A percentile compares a stretch with the other conserved stretches of the same genome.
phyloP scores from a whole-genome alignment of 768 basidiomycete species.

The Suillus occidentalis region DNA sequence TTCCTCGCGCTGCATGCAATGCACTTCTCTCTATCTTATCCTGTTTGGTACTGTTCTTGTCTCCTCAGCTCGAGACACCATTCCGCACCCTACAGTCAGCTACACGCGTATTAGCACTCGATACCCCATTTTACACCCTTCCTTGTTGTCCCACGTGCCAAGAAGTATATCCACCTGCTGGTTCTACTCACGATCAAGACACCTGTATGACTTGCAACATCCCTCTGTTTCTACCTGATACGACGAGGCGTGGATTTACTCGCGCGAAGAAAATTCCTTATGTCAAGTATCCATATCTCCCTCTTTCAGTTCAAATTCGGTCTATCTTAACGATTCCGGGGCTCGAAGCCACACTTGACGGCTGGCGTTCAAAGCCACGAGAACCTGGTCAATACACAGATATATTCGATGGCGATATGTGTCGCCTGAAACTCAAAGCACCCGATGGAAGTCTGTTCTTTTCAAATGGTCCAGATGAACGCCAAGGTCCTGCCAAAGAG shows the following conservation, averaged over 20 bases:
- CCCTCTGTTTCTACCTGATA: slow-evolving; percentile 36
- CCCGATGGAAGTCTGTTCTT: slow-evolving; percentile 32
- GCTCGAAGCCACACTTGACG: slow-evolving; percentile 24
- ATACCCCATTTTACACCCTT: slow-evolving; percentile 14
- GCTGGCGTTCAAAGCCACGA: slow-evolving; percentile 10
- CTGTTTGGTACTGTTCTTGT: slow-evolving; percentile 13
- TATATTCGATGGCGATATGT: slow-evolving; percentile 32
- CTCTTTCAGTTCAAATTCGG: slow-evolving; percentile 3
- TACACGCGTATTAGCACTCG: slow-evolving; percentile 13
- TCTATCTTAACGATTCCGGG: slow-evolving; percentile 21
- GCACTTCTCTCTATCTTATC: slow-evolving; percentile 16
- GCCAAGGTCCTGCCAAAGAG: slow-evolving; percentile 20
- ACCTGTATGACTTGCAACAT: slow-evolving; percentile 35
- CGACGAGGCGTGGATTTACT: not conserved
- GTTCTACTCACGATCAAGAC: slow-evolving; percentile 11
- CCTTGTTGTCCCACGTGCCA: not conserved
- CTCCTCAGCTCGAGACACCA: slow-evolving; percentile 11
- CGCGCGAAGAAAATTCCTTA: not conserved
- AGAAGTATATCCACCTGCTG: not conserved
- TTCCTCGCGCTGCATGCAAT: slow-evolving; percentile 27
- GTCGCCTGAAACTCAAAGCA: slow-evolving; percentile 18
- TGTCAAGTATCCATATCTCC: slow-evolving; percentile 11
- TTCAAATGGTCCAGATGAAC: slow-evolving; percentile 9
- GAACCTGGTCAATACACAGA: slow-evolving; percentile 17
- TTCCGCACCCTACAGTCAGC: slow-evolving; percentile 20